Evolutionary conservation across 805 yeast species (phyloP).

Genomic region (Brettanomyces nanus): DNA sequence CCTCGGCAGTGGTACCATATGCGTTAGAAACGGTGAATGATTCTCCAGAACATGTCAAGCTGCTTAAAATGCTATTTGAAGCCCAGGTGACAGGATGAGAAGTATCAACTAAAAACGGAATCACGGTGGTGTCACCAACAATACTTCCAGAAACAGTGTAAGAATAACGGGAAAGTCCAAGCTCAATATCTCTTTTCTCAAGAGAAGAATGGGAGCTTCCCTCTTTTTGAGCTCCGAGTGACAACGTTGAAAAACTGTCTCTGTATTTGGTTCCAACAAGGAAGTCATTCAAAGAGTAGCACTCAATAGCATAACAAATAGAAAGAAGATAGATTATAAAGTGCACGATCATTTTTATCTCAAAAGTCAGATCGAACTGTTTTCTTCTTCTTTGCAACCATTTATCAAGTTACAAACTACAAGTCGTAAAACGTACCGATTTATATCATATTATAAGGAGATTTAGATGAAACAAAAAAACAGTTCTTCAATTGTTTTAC

Average conservation of each 20-base stretch:
- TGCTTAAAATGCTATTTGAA: not conserved
- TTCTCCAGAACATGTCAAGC: not conserved
- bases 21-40: not conserved
- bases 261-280: not conserved
- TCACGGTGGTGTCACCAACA: not conserved
- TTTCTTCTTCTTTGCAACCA: no score
- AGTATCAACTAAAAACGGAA: not conserved
- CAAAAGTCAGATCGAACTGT: no score
- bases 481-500: no score
- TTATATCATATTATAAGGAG: no score
- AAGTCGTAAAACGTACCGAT: no score
- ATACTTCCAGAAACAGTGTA: not conserved
- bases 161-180: not conserved
- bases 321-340: not conserved
- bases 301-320: not conserved
- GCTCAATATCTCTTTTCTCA: not conserved
- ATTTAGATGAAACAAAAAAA: no score
- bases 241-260: not conserved
- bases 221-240: not conserved
- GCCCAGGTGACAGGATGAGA: slow-evolving; percentile 1
- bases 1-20: slow-evolving; percentile 1
- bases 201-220: no score
- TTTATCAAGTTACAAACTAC: no score
- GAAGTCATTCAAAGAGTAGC: not conserved
- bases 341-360: not conserved